Base-by-base conservation (phyloP, 2,329 filamentous ascomycete species). In the Calonectria naviculata region DNA sequence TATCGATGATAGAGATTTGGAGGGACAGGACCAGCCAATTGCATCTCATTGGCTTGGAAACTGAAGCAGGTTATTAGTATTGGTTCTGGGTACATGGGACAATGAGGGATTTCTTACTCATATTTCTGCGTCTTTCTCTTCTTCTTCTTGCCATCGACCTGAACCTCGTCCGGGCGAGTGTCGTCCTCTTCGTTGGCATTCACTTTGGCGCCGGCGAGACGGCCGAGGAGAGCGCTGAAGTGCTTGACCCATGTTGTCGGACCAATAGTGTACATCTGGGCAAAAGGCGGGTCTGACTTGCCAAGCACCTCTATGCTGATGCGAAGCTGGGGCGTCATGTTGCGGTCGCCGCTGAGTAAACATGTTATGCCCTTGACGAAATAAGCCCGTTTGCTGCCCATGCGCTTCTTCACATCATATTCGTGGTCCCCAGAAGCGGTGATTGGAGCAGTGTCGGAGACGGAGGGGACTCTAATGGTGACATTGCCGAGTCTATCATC, bases 11-110 rank as follows among this genome's bases (percentile, higher is more conserved):
- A 98, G 38, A 98, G 87, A 72, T 91, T 87, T 2, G 90, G 86
- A 0, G 96, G 95, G 0, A 97, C 93, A 0, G 96, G 96, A 0
- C 96, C 96, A 54, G 89, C 87, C 9, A 98, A 88, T 81, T 98
- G 96, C 78, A 98, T 92, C 81, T 98, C 93, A 81, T 95, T 95
- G 44, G 96, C 94, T 87, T 98, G 95, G 83, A 98, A 98, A 82
- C 94, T 95, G 78, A 1, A 5, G 13, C 10, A 15, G 4, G 1
- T 8, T 29, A 67, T 79, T 54, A 79, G 75, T 41, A 34, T 9
- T 5, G 4, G 17, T 24, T 61, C 41, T 24, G n/a, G 29, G n/a
- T 60, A n/a, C 5, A 5, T 19, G 34, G 10, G 10, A 12, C 1
- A 24, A 21, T 3, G 10, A 2, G 21, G 15, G n/a, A n/a, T n/a